Conservation (phyloP, 202 grass and related monocot genomes). For the Carex sylvatica region DNA sequence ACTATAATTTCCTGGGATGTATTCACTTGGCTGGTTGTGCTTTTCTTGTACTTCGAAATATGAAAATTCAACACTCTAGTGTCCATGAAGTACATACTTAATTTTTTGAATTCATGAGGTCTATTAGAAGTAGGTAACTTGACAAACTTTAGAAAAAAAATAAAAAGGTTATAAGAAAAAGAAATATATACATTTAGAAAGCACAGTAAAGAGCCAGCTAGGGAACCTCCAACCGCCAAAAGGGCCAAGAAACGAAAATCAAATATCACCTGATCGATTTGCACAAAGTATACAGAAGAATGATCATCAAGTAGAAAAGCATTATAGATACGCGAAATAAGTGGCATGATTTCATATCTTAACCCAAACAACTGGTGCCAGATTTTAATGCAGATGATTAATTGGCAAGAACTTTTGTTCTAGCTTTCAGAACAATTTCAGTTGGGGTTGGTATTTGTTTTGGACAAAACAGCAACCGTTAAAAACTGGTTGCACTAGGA, state of each 20-base stretch:
- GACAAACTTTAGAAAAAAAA: background rate
- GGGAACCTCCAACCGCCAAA: conserved; percentile 75
- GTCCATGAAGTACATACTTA: background rate
- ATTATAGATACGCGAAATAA: background rate
- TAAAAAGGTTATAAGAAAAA: background rate
- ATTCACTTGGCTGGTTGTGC: background rate
- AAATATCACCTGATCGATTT: conserved; percentile 65
- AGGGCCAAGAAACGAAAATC: conserved; percentile 96
- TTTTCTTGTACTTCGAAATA: background rate
- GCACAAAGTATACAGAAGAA: background rate
- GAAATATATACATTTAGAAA: conserved; percentile 73
- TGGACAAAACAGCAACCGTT: background rate
- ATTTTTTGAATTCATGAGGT: background rate
- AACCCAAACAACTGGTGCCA: background rate
- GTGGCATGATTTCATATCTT: background rate
- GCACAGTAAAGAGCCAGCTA: conserved; percentile 83
- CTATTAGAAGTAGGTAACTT: background rate
- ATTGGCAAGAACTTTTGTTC: background rate
- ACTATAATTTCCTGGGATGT: background rate
- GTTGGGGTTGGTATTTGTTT: background rate
- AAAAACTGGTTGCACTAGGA: background rate
- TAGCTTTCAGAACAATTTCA: background rate
- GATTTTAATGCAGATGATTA: background rate
- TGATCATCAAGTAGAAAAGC: background rate
- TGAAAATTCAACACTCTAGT: background rate